Base-by-base conservation (phyloP, 2,329 filamentous ascomycete genomes). In the Drechslerella coelobrocha region DNA sequence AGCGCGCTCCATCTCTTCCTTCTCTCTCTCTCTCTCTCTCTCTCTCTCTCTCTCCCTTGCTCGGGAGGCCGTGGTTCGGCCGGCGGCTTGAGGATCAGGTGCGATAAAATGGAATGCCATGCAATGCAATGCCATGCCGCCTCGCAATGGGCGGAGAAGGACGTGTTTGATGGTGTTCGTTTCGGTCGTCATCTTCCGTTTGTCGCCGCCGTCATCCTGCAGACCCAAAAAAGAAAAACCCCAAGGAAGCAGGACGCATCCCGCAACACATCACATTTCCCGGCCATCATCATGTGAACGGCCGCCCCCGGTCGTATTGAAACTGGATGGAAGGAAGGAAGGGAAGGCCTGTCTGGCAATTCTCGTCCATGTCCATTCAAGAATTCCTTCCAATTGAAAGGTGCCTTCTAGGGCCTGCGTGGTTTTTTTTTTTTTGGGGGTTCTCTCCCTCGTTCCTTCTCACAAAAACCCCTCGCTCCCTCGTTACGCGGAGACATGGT, bases 131-230 rank as follows among this genome's bases (percentile, higher is more conserved):
- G n/a, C 41, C 14, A 45, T 45, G n/a, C 34, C 12, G 12, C 17
- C 34, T 39, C 12, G 12, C 19, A 21, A 23, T 19, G 41, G 41
- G 14, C 19, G 5, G 14, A 5, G 5, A 8, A 21, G 56, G 61
- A 61, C 63, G 63, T 68, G 63, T 68, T 68, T 68, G 55, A 56
- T 41, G 50, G 53, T 59, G 29, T 31, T 31, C 29, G 29, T 31
- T 12, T 34, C 52, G 53, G 27, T 51, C 39, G 27, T 37, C 37
- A 60, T 57, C 29, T 55, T 61, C 63, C 63, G 63, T 69, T 69
- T 69, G 63, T 69, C 63, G 29, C 47, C 56, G 59, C 66, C 59
- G 66, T 71, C 66, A 71, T 59, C 59, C 31, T 63, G 66, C 66
- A 71, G 57, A 19, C 51, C 26, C n/a, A 31, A n/a, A 55, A 61